Evolutionary conservation across 768 basidiomycete genomes (phyloP), one percentile per base, ranked within the genome.

Genomic region (Rhizopogon roseolus): DNA sequence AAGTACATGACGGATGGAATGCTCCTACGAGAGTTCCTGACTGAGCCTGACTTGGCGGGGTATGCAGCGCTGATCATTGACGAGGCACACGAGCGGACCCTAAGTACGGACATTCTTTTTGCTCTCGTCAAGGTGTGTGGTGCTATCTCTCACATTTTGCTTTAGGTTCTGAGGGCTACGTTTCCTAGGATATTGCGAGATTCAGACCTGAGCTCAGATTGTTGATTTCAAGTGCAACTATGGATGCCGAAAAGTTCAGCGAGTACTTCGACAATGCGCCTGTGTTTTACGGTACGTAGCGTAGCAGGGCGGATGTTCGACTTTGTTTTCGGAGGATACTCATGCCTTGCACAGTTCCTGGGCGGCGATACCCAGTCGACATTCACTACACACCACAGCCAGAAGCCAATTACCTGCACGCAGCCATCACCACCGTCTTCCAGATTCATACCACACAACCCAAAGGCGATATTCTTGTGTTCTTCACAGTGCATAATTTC

Each of bases 1-100:
- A 98, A 99, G 72, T 99, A 99, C 72, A 97, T 99, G 97, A 99
- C 97, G 41, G 97, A 99, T 65, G 97, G 97, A 34, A 98, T 99
- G 97, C 78, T 99, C 27, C 74, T 98, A 42, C 82, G 97, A 64
- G 94, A 98, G 70, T 98, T 98, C 71, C 73, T 99, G 64, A 98
- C 97, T 9, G 97, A 99, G 69, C 97, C 97, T 0, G 93, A 95
- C 73, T 72, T 99, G 51, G 96, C 93, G 13, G 92, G 92, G 4
- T 99, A 98, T 67, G 87, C 93, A 44, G 92, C 88, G 29, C 74
- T 99, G 63, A 94, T 99, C 63, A 98, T 99, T 63, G 97, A 99
- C 68, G 97, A 99, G 70, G 97, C 97, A 7, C 97, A 99, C 67
- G 97, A 99, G 71, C 77, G 97, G 64, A 98, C 97, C 32, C 78